Base-by-base conservation (phyloP, 2,329 filamentous ascomycete genomes). In the Ophiostoma fasciatum region DNA sequence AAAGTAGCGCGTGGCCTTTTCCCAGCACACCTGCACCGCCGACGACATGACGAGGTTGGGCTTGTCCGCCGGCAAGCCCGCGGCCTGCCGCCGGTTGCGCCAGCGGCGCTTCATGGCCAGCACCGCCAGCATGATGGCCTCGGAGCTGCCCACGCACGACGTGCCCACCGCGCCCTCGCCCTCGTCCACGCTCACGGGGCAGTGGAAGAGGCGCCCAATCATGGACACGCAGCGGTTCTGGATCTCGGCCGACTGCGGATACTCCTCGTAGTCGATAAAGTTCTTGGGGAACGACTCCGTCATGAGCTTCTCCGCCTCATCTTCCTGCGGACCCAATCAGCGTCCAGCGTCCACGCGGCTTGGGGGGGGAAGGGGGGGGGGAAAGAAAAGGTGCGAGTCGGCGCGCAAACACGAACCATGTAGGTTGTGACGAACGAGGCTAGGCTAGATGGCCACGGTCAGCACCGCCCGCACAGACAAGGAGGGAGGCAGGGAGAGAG, bases 21-120 rank as follows among this genome's bases (percentile, higher is more conserved):
- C 85, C 87, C 87, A 94, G 67, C 85, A 94, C 28, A 94, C 88
- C 61, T 96, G 88, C 3, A 94, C 88, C 22, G 88, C 87, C 19
- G 82, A 84, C 49, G 82, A 90, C 88, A 96, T 94, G 64, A 96
- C 64, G 42, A 96, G 78, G 60, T 96, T 96, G 37, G 88, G 88
- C 30, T 71, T 70, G 43, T 85, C 82, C 42, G 57, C 71, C 37
- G 84, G 71, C 63, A 92, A 90, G 42, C 85, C 87, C 48, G 74
- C 82, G 5, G 81, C 84, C 54, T 79, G 72, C 48, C 84, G 78
- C 61, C 77, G 78, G 57, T 90, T 85, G 63, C 82, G 78, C 88
- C 88, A 96, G 50, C 79, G 74, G 63, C 78, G 84, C 72, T 94
- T 94, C 85, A 94, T 94, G 48, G 87, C 87, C 25, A 94, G 64